Base-by-base conservation (phyloP, 1,284 basidiomycete genomes). In the Phellopilus nigrolimitatus region DNA sequence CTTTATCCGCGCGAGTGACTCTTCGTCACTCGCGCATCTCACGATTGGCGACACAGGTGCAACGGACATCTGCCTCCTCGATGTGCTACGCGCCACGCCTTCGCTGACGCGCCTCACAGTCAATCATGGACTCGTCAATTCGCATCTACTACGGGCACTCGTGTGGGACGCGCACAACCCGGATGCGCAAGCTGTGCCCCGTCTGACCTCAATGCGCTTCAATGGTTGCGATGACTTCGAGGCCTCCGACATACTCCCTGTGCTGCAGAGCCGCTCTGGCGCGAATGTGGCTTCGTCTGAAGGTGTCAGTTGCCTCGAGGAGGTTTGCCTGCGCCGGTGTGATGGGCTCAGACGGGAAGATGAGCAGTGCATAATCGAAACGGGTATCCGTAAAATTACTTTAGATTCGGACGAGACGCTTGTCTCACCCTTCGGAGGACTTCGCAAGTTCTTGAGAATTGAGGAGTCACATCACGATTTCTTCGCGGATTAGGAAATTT, bases 1-100 rank as follows among this genome's bases (percentile, higher is more conserved):
- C 6, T 50, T 50, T 30, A 43, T 50, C 27, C 12, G 13, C 31
- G 39, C 36, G 6, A 50, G 48, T 24, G 28, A 24, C 9, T 28
- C 7, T n/a, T 40, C 40, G 10, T 40, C 48, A 19, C 38, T 50
- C n/a, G 43, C 48, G 17, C 48, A 50, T n/a, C 22, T 50, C 17
- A 40, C 48, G 10, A 50, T 50, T 12, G 31, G 38, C 17, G 48
- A 50, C n/a, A 50, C 36, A 30, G 48, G 48, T n/a, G 39, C 48
- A n/a, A 42, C 40, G 27, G 48, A 50, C 27, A 7, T 33, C 3
- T 43, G 48, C 30, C 39, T 50, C 40, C 21, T 39, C 8, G 38
- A 41, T 8, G 21, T 50, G 12, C 31, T 50, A 17, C 38, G 40
- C 15, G 19, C 17, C 12, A 50, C 48, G 7, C 39, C 48, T n/a